A percentile compares a stretch with the other conserved stretches of the same genome.
Evolutionary conservation across 352 stramenopile genomes (phyloP).

Genomic region (Phytopythium chamaehyphon): DNA sequence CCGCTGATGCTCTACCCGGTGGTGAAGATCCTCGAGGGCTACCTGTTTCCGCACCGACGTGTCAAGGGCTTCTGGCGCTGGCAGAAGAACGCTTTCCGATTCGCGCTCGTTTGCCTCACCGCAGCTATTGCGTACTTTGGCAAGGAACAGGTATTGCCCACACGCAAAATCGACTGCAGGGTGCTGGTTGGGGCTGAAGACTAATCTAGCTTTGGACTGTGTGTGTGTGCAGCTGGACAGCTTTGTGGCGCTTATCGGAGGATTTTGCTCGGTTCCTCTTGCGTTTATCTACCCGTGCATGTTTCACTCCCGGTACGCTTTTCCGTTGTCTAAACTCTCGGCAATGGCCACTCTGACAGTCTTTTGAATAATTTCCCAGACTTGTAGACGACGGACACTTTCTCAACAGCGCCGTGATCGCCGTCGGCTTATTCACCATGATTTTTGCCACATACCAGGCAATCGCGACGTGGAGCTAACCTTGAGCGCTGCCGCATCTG

Average conservation of each 20-base stretch:
- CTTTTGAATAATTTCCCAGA: background rate
- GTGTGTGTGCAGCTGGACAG: slow-evolving; percentile 37
- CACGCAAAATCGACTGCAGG: too few relatives aligned
- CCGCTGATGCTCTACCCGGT: slow-evolving; percentile 70
- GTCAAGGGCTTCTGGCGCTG: slow-evolving; percentile 60
- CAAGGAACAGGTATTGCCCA: slow-evolving; percentile 46
- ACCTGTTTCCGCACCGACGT: slow-evolving; percentile 37
- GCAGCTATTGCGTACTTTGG: slow-evolving; percentile 59
- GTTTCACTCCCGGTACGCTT: slow-evolving; percentile 43
- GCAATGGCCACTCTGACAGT: too few relatives aligned
- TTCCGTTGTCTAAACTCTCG: background rate
- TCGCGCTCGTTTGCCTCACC: slow-evolving; percentile 55
- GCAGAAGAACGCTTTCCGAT: slow-evolving; percentile 66
- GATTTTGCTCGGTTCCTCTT: slow-evolving; percentile 67
- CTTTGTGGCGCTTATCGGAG: slow-evolving; percentile 68
- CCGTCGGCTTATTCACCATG: slow-evolving; percentile 53
- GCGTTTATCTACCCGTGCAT: slow-evolving; percentile 72
- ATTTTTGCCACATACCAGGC: slow-evolving; percentile 57
- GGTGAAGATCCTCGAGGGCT: slow-evolving; percentile 67
- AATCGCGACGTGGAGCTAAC: slow-evolving; percentile 39
- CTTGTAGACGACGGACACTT: slow-evolving; percentile 39
- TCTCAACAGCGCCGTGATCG: slow-evolving; percentile 43
- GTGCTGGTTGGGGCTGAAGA: background rate
- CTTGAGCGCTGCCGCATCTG: background rate
- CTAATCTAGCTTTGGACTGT: background rate